Base-by-base conservation (phyloP, 2,329 filamentous ascomycete species). In the Nemania sp. region DNA sequence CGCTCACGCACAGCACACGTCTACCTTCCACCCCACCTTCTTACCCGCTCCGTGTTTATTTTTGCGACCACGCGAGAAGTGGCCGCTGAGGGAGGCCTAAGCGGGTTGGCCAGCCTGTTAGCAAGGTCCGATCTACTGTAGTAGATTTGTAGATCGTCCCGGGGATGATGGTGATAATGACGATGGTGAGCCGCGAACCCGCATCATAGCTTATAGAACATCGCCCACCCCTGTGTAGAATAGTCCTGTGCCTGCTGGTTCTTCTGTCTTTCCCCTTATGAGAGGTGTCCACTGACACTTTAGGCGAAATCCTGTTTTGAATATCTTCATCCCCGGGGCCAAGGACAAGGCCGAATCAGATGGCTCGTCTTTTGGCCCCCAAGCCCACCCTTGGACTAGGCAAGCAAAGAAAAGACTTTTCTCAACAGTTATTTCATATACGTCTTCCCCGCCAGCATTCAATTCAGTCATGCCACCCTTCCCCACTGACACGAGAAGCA, bases 31-130 rank as follows among this genome's bases (percentile, higher is more conserved):
- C 9, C 39, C 23, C 43, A 34, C 30, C 17, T 42, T 37, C 3
- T 37, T 15, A 19, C 19, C n/a, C 19, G 22, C 30, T 33, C 14
- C 7, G 40, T 50, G 42, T 57, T 54, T 57, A 57, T 57, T 54
- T 57, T 48, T 51, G 50, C 49, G 44, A 60, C 57, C 57, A 54
- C 57, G 50, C 54, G 57, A 56, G 39, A 41, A 23, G 31, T 43
- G 46, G 19, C 41, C 37, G 46, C 45, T 39, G 17, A 17, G 23
- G 20, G 15, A 12, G 37, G 5, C 34, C 37, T 47, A 20, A 37
- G 41, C 33, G 28, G 34, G 31, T 17, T 24, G 36, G 36, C 28
- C 43, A 23, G 23, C 23, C 31, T 20, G 30, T n/a, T 34, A 24
- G 52, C 12, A 15, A 37, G 34, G 15, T 20, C 34, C 9, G 34